Base-by-base conservation (phyloP, 23 red algal genomes). In the Gracilaria domingensis region DNA sequence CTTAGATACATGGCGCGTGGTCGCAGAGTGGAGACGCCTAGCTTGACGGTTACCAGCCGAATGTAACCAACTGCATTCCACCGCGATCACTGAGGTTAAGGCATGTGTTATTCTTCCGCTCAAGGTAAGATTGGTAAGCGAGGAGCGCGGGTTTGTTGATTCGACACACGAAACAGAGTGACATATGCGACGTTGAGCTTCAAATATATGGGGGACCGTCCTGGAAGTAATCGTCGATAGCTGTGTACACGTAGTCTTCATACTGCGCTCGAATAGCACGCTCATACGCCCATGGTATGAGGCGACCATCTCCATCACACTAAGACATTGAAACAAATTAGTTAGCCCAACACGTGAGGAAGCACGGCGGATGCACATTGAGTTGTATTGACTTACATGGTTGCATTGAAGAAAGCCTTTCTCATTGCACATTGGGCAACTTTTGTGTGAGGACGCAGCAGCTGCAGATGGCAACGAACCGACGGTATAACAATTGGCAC, bases 271-370 rank as follows among this genome's bases (percentile, higher is more conserved):
- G 85, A 54, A 95, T 79, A 26, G 96, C 96, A 20, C 92, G 88
- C 86, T 98, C 96, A 66, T 91, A 95, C 64, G 88, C 84, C 49
- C 76, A 86, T 53, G 92, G 96, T 60, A 98, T 83, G 45, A 95
- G 87, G 14, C 96, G 88, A 35, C 96, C 96, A 54, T 87, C 92
- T 38, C 96, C 96, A 34, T 97, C 80, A 48, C 95, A 97, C 69
- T 97, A 57, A 1, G 9, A 8, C 3, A 30, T 20, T 30, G 23
- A 59, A 60, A 38, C 30, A 51, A 79, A 18, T 17, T 0, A 8
- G 30, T 39, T 16, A 79, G 71, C 28, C 6, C 6, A 42, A 86
- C 1, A 29, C 34, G 6, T 69, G 12, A 37, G 28, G 64, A 69
- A 69, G n/a, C 12, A 69, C 13, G 9, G 57, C 20, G 1, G 25